Conservation (phyloP, 2,329 filamentous ascomycete genomes). For the Aurifilum marmelostoma region DNA sequence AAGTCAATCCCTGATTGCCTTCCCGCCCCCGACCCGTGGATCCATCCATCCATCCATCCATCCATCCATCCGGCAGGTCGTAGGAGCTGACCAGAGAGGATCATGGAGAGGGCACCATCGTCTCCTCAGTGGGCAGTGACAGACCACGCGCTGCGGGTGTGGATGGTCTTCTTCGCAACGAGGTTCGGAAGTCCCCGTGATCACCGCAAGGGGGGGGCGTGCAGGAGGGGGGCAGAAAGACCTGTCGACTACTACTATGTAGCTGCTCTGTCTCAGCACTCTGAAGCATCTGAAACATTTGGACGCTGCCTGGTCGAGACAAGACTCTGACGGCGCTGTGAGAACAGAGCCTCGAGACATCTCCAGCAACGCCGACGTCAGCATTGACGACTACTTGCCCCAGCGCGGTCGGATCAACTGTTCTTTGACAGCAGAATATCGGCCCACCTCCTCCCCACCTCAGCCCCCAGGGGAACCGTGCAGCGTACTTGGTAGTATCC, state of each 20-base stretch:
- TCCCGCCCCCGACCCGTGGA: conserved; percentile 14
- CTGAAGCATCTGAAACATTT: conserved; percentile 7
- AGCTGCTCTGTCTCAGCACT: background rate
- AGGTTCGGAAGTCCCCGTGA: background rate
- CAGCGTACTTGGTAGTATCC: background rate
- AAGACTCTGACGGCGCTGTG: background rate
- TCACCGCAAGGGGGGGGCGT: background rate
- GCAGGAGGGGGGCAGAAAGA: background rate
- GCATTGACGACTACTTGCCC: conserved; percentile 7
- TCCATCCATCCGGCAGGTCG: background rate
- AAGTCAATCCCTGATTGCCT: conserved; percentile 15
- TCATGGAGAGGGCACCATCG: background rate
- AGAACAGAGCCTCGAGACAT: conserved; percentile 1
- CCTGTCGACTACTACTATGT: background rate
- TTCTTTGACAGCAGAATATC: background rate
- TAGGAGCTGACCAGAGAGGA: background rate
- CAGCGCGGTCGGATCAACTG: conserved; percentile 9
- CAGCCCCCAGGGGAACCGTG: background rate
- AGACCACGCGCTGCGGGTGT: background rate
- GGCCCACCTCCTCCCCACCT: background rate
- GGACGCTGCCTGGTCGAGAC: background rate
- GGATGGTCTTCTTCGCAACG: background rate
- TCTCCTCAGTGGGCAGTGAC: background rate
- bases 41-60: background rate
- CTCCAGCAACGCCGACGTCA: conserved; percentile 10